Percentiles rank a stretch among this genome's conserved stretches.
phyloP scores from a whole-genome alignment of 2,329 filamentous ascomycete genomes.

The Zasmidium angulare region DNA sequence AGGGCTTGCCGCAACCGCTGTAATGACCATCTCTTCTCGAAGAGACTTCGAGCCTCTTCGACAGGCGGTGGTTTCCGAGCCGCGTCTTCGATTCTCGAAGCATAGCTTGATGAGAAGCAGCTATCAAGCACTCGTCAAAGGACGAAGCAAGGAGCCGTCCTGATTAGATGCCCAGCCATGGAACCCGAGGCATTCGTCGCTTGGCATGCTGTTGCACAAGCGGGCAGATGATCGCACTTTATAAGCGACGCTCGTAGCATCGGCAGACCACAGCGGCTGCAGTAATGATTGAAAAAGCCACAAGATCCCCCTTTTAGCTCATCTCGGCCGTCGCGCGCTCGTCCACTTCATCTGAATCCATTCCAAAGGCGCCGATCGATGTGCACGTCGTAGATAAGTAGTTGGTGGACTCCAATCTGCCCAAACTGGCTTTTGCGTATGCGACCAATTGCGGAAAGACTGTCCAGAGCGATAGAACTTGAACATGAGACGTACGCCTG shows the following conservation, averaged over 20 bases:
- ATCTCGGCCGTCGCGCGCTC: constrained; percentile 1
- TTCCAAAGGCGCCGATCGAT: constrained; percentile 11
- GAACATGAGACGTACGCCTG: constrained; percentile 16
- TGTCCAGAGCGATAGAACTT: constrained; percentile 15
- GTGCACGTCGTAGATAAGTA: neutral
- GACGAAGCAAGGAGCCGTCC: no score
- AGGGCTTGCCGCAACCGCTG: no score
- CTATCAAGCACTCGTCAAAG: no score
- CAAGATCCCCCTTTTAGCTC: neutral
- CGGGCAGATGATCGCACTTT: no score
- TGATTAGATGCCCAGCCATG: no score
- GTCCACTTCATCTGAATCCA: constrained; percentile 21
- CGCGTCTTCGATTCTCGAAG: no score
- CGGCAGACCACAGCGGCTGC: neutral
- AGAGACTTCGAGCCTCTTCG: no score
- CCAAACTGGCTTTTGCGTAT: neutral
- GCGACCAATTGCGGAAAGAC: neutral
- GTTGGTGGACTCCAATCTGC: neutral
- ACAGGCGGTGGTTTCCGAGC: no score
- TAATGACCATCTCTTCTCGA: no score
- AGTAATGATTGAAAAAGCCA: neutral
- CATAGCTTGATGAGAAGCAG: no score
- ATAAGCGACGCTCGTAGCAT: neutral
- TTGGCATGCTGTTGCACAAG: no score
- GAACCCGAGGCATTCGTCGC: no score